Base-by-base conservation (phyloP, 1,284 basidiomycete genomes). In the Pterulicium gracile region DNA sequence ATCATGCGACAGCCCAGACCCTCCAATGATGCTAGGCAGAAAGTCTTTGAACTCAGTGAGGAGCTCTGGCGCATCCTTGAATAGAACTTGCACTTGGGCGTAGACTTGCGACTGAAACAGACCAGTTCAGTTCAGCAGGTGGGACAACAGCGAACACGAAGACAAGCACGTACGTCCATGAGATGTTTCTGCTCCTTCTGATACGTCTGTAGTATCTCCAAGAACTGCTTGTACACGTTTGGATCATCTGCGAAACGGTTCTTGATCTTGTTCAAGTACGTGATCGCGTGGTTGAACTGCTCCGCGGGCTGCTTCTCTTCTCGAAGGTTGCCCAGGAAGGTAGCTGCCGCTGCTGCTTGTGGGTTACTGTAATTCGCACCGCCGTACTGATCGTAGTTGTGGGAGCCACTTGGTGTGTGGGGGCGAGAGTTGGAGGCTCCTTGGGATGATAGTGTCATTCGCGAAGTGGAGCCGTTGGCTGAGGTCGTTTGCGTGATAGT, bases 241-340 rank as follows among this genome's bases (percentile, higher is more conserved):
- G 87, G 83, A 54, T 97, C 92, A 52, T 87, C 81, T n/a, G 81
- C 71, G 65, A 88, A 98, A 43, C 94, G 81, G 41, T 84, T 83
- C 70, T 98, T 98, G 72, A 99, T 98, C 73, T 94, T 95, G 76
- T 98, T 98, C 56, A 99, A 83, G 62, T 95, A 99, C 57, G 91
- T 85, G 55, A 98, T 98, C 18, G 96, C 96, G 60, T 95, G 92
- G 63, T 97, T 93, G 72, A 98, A 98, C 61, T 98, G 93, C 46
- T 69, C 75, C 3, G 69, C 61, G 3, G 71, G 69, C 47, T 73
- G 68, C 51, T 66, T 65, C 52, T 71, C 69, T 41, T 64, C 59
- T 4, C 59, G 56, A 35, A 79, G 65, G 47, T 72, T 75, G 19
- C 75, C 75, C 12, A 83, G 67, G 45, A 82, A 68, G 34, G 75